Percentiles rank a stretch among this genome's conserved stretches.
These are phyloP conservation scores for Cladorrhinum samala DNA, from an alignment of 495 filamentous ascomycete genomes.

Conservation along the genomic window DNA sequence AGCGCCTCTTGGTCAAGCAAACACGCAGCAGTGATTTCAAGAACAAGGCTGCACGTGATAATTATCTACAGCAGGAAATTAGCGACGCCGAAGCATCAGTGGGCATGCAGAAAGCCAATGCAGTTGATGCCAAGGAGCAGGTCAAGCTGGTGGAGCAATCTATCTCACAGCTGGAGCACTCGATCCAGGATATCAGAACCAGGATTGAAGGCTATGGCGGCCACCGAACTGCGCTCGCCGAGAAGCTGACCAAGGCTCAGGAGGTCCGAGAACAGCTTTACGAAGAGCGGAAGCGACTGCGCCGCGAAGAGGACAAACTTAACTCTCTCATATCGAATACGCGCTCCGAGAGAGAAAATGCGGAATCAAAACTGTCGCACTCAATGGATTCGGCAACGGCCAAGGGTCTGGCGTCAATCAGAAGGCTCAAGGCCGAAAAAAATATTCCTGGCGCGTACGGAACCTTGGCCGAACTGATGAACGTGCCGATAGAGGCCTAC, in stretches of 20 bases:
- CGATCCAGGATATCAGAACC: constrained; percentile 62
- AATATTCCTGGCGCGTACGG: constrained; percentile 86
- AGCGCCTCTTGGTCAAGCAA: constrained; percentile 89
- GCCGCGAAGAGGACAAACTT: constrained; percentile 84
- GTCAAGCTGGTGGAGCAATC: constrained; percentile 66
- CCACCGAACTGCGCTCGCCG: constrained; percentile 60
- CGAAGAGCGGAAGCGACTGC: constrained; percentile 86
- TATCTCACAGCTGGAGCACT: constrained; percentile 64
- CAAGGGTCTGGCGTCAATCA: constrained; percentile 74
- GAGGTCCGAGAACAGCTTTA: constrained; percentile 71
- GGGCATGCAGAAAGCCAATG: constrained; percentile 71
- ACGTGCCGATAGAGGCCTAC: constrained; percentile 71
- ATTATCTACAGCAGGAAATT: constrained; percentile 73
- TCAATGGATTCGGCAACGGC: constrained; percentile 87
- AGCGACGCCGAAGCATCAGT: constrained; percentile 70
- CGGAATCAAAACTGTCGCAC: constrained; percentile 69
- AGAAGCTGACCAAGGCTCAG: constrained; percentile 71
- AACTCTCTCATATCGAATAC: constrained; percentile 70
- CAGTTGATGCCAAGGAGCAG: constrained; percentile 77
- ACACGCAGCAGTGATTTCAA: constrained; percentile 83
- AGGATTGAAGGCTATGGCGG: constrained; percentile 73
- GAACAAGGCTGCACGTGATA: constrained; percentile 81
- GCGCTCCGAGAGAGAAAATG: constrained; percentile 62
- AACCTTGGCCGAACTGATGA: constrained; percentile 83
- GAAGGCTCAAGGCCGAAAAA: constrained; percentile 67